Conservation (phyloP, 208 protist genomes). For the Vickermania spadyakhi region DNA sequence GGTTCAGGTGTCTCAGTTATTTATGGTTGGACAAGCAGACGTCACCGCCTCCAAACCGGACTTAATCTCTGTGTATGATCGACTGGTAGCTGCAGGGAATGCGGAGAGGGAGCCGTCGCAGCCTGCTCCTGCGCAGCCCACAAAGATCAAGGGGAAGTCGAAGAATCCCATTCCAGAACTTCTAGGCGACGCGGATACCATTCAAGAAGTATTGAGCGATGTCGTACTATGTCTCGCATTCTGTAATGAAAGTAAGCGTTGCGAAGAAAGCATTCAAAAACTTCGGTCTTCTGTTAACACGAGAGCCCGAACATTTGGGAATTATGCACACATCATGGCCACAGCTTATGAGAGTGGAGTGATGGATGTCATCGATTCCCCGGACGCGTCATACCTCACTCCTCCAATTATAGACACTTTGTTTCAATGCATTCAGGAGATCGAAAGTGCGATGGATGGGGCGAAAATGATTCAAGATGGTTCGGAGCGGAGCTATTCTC, state of each 20-base stretch:
- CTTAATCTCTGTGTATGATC: constrained; percentile 18
- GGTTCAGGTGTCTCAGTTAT: constrained; percentile 25
- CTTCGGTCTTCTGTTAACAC: constrained; percentile 17
- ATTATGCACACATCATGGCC: constrained; percentile 26
- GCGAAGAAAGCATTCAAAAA: constrained; percentile 8
- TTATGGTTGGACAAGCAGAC: constrained; percentile 19
- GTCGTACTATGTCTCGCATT: constrained; percentile 56
- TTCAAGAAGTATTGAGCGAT: constrained; percentile 65
- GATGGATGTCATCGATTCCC: constrained; percentile 13
- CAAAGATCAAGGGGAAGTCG: constrained; percentile 1
- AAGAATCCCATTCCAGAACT: constrained; percentile 5
- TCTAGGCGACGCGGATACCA: constrained; percentile 25
- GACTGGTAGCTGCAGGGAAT: constrained; percentile 5
- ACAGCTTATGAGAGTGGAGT: constrained; percentile 12
- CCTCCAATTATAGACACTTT: constrained; percentile 18
- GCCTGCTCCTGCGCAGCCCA: background rate
- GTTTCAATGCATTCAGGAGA: constrained; percentile 20
- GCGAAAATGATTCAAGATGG: constrained; percentile 49
- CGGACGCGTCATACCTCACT: constrained; percentile 42
- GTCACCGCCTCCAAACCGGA: constrained; percentile 16
- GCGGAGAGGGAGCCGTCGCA: constrained; percentile 1
- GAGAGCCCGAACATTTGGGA: constrained; percentile 34
- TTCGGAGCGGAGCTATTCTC: constrained; percentile 50
- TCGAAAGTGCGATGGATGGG: constrained; percentile 50
- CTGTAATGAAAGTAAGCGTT: constrained; percentile 25